Conservation (phyloP, 257 asterid genomes). For the Cynanchum wilfordii region DNA sequence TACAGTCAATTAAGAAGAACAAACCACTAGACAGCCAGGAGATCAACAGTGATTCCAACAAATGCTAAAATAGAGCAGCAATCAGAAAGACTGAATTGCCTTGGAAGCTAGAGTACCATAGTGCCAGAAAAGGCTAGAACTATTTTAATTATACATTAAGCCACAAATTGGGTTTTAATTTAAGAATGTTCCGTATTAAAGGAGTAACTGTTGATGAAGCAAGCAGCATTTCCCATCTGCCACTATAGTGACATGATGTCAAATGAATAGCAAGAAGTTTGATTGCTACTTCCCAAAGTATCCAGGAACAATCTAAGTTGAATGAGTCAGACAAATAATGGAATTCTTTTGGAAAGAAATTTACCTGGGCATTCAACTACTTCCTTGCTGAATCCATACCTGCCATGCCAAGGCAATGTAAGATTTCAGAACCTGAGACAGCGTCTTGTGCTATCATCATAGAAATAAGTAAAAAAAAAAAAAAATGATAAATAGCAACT, state of each 20-base stretch:
- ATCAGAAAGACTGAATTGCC: background rate
- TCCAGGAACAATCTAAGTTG: background rate
- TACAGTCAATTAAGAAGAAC: background rate
- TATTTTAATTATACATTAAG: background rate
- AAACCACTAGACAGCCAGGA: background rate
- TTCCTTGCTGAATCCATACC: conserved; percentile 89
- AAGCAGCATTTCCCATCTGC: background rate
- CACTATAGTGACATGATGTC: background rate
- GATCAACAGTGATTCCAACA: background rate
- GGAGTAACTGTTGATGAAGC: background rate
- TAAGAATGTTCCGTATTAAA: background rate
- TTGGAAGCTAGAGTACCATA: background rate
- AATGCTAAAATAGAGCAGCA: background rate
- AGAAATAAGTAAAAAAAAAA: background rate
- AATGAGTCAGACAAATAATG: background rate
- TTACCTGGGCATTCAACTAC: conserved; percentile 93
- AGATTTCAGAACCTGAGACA: conserved; percentile 21
- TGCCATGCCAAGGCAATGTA: conserved; percentile 32
- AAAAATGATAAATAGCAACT: background rate
- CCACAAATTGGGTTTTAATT: background rate
- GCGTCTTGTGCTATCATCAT: background rate
- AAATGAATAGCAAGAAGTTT: background rate
- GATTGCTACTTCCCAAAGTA: background rate
- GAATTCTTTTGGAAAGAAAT: conserved; percentile 3
- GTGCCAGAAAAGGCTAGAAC: background rate